Evolutionary conservation across 331 rosid genomes (phyloP).

Genomic region (Arachis monticola): DNA sequence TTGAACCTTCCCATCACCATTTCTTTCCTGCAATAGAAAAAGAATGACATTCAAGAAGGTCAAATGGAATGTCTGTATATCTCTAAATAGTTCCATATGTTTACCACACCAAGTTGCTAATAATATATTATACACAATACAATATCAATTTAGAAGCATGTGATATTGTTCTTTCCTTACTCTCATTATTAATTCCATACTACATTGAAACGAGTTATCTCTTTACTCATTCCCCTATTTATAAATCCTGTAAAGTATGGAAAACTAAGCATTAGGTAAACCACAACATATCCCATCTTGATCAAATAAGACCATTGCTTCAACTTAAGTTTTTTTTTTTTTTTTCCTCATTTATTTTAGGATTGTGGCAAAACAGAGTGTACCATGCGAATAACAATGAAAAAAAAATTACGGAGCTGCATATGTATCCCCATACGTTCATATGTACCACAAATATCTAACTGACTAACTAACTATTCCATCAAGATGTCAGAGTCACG

Average conservation of each 20-base stretch:
- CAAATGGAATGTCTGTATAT: constrained; percentile 10
- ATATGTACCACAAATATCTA: constrained; percentile 17
- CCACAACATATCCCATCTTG: constrained; percentile 27
- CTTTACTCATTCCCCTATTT: constrained; percentile 13
- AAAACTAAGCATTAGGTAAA: constrained; percentile 31
- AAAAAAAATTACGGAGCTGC: not conserved
- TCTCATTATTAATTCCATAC: constrained; percentile 5
- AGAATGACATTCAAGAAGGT: constrained; percentile 33
- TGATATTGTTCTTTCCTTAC: not conserved
- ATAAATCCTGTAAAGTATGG: constrained; percentile 9
- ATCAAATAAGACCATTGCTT: constrained; percentile 2
- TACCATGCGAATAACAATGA: not conserved
- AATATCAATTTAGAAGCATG: constrained; percentile 14
- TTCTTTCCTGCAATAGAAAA: constrained; percentile 71
- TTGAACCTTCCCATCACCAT: constrained; percentile 72
- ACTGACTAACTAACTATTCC: not conserved
- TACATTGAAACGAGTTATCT: constrained; percentile 11
- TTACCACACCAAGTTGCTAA: not conserved
- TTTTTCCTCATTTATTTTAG: constrained; percentile 20
- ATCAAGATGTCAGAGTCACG: not conserved
- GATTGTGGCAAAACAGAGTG: constrained; percentile 17
- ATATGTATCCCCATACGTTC: not conserved
- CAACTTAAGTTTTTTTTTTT: not conserved
- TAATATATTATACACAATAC: constrained; percentile 17
- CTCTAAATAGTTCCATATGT: not conserved